phyloP scores from a whole-genome alignment of 768 basidiomycete genomes.

The Lactarius hatsudake region DNA sequence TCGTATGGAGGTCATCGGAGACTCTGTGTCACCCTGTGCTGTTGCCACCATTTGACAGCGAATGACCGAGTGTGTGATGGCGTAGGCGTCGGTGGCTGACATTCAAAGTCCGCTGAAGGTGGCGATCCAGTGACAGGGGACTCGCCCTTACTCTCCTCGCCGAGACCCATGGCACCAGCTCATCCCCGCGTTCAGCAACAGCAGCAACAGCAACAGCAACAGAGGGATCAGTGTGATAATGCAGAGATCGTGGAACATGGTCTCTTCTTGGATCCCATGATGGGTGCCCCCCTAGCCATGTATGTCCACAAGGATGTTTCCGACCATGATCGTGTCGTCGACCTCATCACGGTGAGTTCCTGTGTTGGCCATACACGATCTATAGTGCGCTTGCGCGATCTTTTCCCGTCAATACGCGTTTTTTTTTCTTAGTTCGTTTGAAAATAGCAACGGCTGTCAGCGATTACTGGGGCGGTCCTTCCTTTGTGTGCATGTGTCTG shows the following conservation, averaged over 20 bases:
- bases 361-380: constrained; percentile 19
- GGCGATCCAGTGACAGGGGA: constrained; percentile 28
- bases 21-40: background rate
- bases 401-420: constrained; percentile 2
- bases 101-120: constrained; percentile 28
- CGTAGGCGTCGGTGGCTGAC: constrained; percentile 9
- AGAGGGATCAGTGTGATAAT: constrained; percentile 36
- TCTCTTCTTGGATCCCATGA: constrained; percentile 80
- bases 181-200: constrained; percentile 53
- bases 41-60: background rate
- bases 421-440: background rate
- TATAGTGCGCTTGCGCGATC: background rate
- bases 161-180: constrained; percentile 81
- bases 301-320: constrained; percentile 81
- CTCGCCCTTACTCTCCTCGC: constrained; percentile 30
- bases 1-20: background rate
- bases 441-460: background rate
- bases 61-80: background rate
- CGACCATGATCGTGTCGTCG: constrained; percentile 60
- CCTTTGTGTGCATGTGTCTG: background rate
- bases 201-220: constrained; percentile 39
- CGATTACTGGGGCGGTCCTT: background rate
- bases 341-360: constrained; percentile 61
- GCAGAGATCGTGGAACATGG: constrained; percentile 33
- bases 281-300: constrained; percentile 69